These are phyloP conservation scores for Penicillium freii DNA, from an alignment of 2,329 filamentous ascomycete genomes.

Conservation along the genomic window DNA sequence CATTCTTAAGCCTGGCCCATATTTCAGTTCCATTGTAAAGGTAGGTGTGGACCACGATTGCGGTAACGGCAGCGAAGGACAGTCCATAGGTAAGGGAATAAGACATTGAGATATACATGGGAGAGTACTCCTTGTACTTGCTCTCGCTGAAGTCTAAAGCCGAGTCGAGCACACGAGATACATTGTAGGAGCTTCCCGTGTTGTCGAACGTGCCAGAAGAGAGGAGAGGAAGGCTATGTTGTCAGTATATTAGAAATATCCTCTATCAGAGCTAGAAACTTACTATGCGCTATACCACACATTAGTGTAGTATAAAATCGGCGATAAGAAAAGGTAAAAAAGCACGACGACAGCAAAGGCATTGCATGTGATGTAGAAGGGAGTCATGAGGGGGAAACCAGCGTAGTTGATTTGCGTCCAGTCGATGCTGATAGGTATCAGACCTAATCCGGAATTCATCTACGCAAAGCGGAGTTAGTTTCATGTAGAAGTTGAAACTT, in stretches of 20 bases:
- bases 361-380: constrained; percentile 52
- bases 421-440: constrained; percentile 48
- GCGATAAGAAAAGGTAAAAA: constrained; percentile 52
- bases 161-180: constrained; percentile 30
- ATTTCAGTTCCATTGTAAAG: constrained; percentile 38
- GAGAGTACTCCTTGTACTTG: constrained; percentile 42
- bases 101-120: constrained; percentile 39
- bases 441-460: constrained; percentile 26
- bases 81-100: constrained; percentile 39
- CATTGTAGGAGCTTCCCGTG: constrained; percentile 32
- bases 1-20: constrained; percentile 34
- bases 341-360: constrained; percentile 56
- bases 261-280: not conserved
- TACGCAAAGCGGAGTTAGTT: not conserved
- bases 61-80: constrained; percentile 38
- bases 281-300: constrained; percentile 45
- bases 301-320: constrained; percentile 58
- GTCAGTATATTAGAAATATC: constrained; percentile 2
- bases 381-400: constrained; percentile 29
- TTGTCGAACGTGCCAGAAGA: constrained; percentile 35
- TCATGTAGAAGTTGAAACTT: too few relatives aligned
- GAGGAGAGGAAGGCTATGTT: constrained; percentile 27
- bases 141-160: constrained; percentile 34
- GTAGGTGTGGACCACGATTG: constrained; percentile 35
- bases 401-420: constrained; percentile 42